phyloP scores from a whole-genome alignment of 2,329 filamentous ascomycete genomes.

The Aspergillus awamori region DNA sequence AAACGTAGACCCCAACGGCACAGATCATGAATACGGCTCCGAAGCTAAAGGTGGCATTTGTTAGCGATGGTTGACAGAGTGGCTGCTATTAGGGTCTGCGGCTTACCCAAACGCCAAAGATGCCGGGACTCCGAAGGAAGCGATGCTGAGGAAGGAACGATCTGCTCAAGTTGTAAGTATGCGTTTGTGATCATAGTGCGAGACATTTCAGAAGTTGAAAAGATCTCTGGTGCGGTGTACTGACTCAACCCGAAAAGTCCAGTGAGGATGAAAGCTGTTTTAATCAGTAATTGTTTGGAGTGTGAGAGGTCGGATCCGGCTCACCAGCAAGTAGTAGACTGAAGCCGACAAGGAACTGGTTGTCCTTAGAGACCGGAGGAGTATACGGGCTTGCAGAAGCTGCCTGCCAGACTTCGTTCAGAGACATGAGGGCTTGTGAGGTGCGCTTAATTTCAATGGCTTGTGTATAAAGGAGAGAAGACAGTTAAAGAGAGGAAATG shows the following conservation, averaged over 20 bases:
- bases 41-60: constrained; percentile 60
- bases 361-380: constrained; percentile 76
- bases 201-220: background rate
- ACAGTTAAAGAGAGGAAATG: background rate
- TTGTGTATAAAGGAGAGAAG: constrained; percentile 4
- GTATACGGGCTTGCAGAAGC: constrained; percentile 83
- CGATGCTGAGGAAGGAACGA: constrained; percentile 75
- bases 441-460: background rate
- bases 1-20: constrained; percentile 97
- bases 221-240: constrained; percentile 27
- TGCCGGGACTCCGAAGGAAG: constrained; percentile 79
- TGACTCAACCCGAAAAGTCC: constrained; percentile 86
- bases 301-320: constrained; percentile 2
- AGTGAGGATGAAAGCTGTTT: constrained; percentile 65
- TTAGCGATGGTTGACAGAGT: constrained; percentile 14
- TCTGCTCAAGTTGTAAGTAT: constrained; percentile 57
- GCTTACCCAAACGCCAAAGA: constrained; percentile 87
- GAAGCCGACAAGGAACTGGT: constrained; percentile 82
- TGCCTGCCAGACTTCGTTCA: constrained; percentile 91
- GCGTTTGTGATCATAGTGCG: background rate
- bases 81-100: constrained; percentile 4
- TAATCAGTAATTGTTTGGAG: constrained; percentile 13
- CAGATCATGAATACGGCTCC: constrained; percentile 99
- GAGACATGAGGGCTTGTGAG: constrained; percentile 56
- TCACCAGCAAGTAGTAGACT: constrained; percentile 68